These are phyloP conservation scores for Zoysia pacifica DNA, from an alignment of 176 grass and related monocot genomes.

Conservation along the genomic window DNA sequence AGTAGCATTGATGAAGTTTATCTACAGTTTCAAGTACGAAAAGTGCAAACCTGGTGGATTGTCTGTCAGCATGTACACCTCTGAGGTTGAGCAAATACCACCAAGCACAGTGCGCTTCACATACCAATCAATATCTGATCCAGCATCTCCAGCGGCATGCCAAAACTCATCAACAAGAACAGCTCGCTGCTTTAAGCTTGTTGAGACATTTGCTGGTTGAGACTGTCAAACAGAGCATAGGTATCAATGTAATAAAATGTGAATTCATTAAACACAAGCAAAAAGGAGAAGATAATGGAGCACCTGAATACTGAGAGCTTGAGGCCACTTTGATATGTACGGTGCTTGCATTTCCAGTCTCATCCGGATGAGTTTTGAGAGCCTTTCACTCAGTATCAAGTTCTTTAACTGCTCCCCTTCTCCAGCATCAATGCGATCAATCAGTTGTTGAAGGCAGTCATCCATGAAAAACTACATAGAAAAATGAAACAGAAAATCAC, in stretches of 20 bases:
- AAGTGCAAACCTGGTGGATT: slow-evolving; percentile 75
- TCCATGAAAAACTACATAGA: slow-evolving; percentile 94
- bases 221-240: slow-evolving; percentile 54
- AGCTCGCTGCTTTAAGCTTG: slow-evolving; percentile 93
- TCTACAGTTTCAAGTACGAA: background rate
- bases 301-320: slow-evolving; percentile 95
- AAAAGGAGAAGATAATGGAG: slow-evolving; percentile 25
- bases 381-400: slow-evolving; percentile 69
- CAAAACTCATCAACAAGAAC: slow-evolving; percentile 91
- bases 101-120: slow-evolving; percentile 88
- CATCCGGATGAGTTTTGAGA: slow-evolving; percentile 72
- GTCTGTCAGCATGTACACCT: slow-evolving; percentile 97
- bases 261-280: slow-evolving; percentile 13
- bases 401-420: slow-evolving; percentile 73
- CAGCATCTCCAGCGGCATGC: slow-evolving; percentile 85
- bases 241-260: background rate
- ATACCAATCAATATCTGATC: slow-evolving; percentile 94
- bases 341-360: slow-evolving; percentile 89
- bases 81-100: slow-evolving; percentile 93
- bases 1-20: background rate
- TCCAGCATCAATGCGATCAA: slow-evolving; percentile 76
- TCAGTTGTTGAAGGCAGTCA: slow-evolving; percentile 88
- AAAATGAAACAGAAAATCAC: background rate
- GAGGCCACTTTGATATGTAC: slow-evolving; percentile 96
- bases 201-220: slow-evolving; percentile 79